phyloP scores from a whole-genome alignment of 148 eudicot species.

The Amaranthus hypochondriacus region DNA sequence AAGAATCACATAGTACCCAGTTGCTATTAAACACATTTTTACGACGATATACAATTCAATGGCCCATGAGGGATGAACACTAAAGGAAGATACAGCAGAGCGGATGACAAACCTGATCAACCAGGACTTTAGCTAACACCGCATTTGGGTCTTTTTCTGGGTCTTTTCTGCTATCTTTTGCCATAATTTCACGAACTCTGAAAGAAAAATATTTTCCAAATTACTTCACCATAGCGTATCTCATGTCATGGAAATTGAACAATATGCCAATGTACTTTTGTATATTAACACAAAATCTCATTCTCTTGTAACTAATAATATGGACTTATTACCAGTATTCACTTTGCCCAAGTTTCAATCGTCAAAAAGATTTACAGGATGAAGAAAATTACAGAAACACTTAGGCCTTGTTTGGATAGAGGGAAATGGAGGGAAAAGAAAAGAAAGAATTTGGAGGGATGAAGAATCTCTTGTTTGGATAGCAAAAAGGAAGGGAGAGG shows the following conservation, averaged over 20 bases:
- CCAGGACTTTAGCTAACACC: conserved; percentile 59
- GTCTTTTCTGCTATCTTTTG: conserved; percentile 68
- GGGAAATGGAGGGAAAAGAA: background rate
- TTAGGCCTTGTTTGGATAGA: too few species aligned
- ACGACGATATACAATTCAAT: background rate
- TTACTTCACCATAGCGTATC: background rate
- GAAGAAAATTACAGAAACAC: background rate
- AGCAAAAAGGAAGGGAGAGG: too few species aligned
- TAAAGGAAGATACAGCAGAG: conserved; percentile 13
- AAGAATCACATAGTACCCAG: background rate
- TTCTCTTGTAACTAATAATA: too few species aligned
- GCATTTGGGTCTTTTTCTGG: conserved; percentile 69
- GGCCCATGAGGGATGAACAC: background rate
- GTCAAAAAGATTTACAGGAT: background rate
- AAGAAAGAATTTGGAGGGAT: background rate
- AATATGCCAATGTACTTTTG: too few species aligned
- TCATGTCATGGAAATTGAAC: too few species aligned
- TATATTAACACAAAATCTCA: too few species aligned
- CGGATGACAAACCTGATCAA: conserved; percentile 63
- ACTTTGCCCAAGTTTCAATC: background rate
- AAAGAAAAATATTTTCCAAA: conserved; percentile 2
- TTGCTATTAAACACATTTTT: background rate
- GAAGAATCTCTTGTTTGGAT: too few species aligned
- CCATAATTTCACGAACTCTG: conserved; percentile 84
- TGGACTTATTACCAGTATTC: too few species aligned